Evolutionary conservation across 768 basidiomycete genomes (phyloP), one percentile per base, ranked within the genome.

Genomic region (Collybia sordida): DNA sequence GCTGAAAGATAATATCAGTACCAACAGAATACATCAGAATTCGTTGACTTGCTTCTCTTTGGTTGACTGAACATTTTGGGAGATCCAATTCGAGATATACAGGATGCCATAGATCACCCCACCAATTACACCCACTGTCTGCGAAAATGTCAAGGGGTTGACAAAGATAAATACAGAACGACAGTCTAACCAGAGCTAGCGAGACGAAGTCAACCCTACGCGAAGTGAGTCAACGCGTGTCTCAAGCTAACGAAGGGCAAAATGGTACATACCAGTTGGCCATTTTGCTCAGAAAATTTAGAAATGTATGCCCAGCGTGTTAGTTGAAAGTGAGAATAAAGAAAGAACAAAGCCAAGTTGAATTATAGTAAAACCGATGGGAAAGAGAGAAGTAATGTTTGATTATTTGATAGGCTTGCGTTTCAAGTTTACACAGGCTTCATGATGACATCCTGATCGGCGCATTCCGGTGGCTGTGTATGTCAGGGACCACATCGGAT

Each of bases 61-160:
- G 0, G 81, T 81, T 1, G 75, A 70, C 46, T 75, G 63, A 19
- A 80, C 58, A 1, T 73, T 67, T 8, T 74, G 60, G 1, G 77
- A 73, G 34, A 83, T 61, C 21, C 65, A 59, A 40, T 67, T 65
- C 1, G 65, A 61, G 18, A 72, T 57, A 45, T 64, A 67, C 5
- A 81, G 36, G 14, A 79, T 56, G 4, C 68, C 77, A 34, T 78
- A 68, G 19, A 82, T 62, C 28, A 73, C 57, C 0, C 74, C 81
- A 24, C 75, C 72, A 51, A 80, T 68, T 14, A 83, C 50, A 14
- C 67, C 56, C 3, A 80, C 54, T 0, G 79, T 83, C 83, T 85
- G 49, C n/a, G 49, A 38, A 47, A 6, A 19, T 8, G 6, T 38
- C 11, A 38, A 23, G 23, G 18, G 15, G 23, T 24, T 38, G 23